Percentiles rank a stretch among this genome's conserved stretches.
phyloP scores from a whole-genome alignment of 1,284 basidiomycete genomes.

The Singerocomus inundabilis region DNA sequence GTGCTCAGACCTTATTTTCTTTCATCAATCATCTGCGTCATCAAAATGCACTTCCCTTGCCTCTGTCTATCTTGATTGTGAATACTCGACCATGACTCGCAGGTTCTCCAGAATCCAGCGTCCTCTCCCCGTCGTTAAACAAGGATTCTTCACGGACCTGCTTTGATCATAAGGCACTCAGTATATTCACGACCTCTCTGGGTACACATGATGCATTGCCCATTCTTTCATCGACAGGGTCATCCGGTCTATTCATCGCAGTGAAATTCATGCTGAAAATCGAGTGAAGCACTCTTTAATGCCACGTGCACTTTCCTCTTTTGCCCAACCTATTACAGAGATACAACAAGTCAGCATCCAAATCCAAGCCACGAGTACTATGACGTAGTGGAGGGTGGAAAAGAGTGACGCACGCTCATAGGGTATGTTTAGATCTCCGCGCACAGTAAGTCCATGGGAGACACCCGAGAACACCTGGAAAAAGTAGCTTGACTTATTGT shows the following conservation, averaged over 20 bases:
- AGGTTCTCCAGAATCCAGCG: no score
- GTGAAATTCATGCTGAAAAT: conserved; percentile 28
- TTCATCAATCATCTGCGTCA: no score
- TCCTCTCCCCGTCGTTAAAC: no score
- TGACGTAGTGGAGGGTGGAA: conserved; percentile 24
- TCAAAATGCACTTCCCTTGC: no score
- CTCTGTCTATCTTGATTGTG: no score
- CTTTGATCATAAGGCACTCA: no score
- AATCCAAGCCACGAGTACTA: conserved; percentile 18
- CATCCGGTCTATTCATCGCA: neutral
- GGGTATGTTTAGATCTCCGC: conserved; percentile 17
- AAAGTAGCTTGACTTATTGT: conserved; percentile 24
- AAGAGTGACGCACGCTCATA: conserved; percentile 34
- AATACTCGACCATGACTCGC: no score
- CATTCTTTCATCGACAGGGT: neutral
- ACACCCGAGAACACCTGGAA: conserved; percentile 35
- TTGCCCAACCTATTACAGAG: conserved; percentile 50
- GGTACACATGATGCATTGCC: neutral
- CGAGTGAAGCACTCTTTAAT: conserved; percentile 47
- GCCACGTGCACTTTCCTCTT: conserved; percentile 52
- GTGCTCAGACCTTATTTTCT: no score
- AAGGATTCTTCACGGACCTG: no score
- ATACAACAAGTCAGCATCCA: conserved; percentile 11
- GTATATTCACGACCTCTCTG: neutral
- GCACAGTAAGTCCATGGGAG: conserved; percentile 32